Conservation (phyloP, 768 basidiomycete species). For the Gloeopeniophorella convolvens region DNA sequence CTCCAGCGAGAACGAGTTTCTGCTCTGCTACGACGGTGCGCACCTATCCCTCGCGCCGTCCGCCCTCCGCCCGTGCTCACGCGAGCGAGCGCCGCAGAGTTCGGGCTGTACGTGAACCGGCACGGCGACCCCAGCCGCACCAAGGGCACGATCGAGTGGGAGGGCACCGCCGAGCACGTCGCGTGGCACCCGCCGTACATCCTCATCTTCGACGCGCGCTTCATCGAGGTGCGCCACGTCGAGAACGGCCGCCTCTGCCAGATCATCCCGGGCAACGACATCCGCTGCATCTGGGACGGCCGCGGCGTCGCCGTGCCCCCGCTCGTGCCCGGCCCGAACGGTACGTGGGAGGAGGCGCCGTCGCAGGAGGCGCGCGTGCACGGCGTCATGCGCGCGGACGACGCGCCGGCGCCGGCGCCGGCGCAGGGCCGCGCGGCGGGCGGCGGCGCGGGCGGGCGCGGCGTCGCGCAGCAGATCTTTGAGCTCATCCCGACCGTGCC, state of each 20-base stretch:
- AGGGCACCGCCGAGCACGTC: conserved; percentile 82
- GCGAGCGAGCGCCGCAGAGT: too few species aligned
- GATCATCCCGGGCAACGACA: conserved; percentile 74
- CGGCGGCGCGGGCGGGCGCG: conserved; percentile 30
- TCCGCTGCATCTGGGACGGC: conserved; percentile 89
- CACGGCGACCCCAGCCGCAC: conserved; percentile 80
- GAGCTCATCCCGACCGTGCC: conserved; percentile 75
- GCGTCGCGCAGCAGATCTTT: conserved; percentile 66
- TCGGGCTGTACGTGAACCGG: conserved; percentile 87
- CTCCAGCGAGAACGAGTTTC: conserved; percentile 78
- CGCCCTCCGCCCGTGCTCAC: conserved; percentile 3
- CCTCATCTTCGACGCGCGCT: conserved; percentile 79
- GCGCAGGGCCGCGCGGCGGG: conserved; percentile 32
- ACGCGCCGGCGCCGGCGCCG: too few species aligned
- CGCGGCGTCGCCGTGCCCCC: conserved; percentile 36
- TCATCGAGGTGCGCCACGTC: conserved; percentile 86
- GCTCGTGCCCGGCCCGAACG: conserved; percentile 38
- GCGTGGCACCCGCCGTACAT: conserved; percentile 88
- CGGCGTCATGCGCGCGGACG: conserved; percentile 68
- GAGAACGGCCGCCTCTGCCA: conserved; percentile 74
- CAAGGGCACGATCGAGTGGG: conserved; percentile 83
- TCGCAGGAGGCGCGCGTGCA: conserved; percentile 80
- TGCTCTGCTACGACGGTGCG: conserved; percentile 84
- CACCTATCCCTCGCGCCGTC: background rate
- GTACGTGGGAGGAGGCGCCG: conserved; percentile 42